Evolutionary conservation across 805 yeast genomes (phyloP).

Genomic region (Scheffersomyces coipomensis): DNA sequence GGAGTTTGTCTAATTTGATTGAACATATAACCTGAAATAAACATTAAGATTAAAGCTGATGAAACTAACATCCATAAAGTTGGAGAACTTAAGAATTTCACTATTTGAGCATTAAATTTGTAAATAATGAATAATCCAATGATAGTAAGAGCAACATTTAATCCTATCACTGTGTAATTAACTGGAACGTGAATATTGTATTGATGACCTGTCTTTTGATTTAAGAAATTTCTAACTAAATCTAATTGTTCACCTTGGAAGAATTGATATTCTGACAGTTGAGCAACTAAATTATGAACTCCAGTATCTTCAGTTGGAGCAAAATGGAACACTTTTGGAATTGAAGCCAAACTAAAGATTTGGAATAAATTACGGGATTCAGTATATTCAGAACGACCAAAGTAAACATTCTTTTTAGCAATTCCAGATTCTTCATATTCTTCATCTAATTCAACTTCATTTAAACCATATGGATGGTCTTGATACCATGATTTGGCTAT

Average conservation of each 20-base stretch:
- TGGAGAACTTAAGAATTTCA: constrained; percentile 45
- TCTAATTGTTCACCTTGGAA: constrained; percentile 42
- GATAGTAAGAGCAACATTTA: constrained; percentile 18
- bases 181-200: constrained; percentile 39
- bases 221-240: constrained; percentile 37
- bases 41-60: constrained; percentile 62
- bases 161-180: constrained; percentile 30
- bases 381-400: constrained; percentile 72
- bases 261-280: constrained; percentile 44
- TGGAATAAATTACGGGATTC: constrained; percentile 54
- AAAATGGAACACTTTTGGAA: constrained; percentile 73
- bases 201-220: constrained; percentile 27
- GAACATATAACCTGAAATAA: constrained; percentile 91
- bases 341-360: constrained; percentile 58
- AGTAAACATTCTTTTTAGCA: constrained; percentile 45
- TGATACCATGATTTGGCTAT: constrained; percentile 58
- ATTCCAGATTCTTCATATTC: constrained; percentile 22
- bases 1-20: constrained; percentile 77
- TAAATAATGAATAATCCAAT: constrained; percentile 14
- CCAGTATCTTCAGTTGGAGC: constrained; percentile 45
- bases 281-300: constrained; percentile 23
- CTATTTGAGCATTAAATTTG: constrained; percentile 29
- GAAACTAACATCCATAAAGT: constrained; percentile 72
- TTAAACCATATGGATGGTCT: constrained; percentile 50
- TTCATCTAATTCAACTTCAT: constrained; percentile 38